Evolutionary conservation across 2,329 filamentous ascomycete species (phyloP), one percentile per base, ranked within the genome.

Genomic region (Juglanconis oblonga): DNA sequence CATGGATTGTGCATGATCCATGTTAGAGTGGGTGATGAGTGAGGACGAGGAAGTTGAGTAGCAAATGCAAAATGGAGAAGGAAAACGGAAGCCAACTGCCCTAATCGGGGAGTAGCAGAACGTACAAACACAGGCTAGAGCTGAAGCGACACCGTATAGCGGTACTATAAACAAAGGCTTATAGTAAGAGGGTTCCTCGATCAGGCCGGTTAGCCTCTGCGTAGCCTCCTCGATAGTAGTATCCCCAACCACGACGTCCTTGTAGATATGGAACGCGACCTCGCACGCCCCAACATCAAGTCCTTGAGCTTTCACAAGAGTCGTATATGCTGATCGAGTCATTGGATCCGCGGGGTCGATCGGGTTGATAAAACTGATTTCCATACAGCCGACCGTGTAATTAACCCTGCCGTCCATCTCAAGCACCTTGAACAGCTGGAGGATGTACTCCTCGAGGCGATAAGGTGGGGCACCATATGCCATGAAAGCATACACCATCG

Each of bases 241-340:
- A 11, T 44, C 36, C 13, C 56, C 56, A 9, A 56, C 52, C 4
- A 64, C 55, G 14, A 64, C 62, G 33, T 48, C 42, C 38, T 59
- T 64, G 57, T 62, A 64, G n/a, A 62, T 40, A 10, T 56, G 62
- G 45, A 64, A 64, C 6, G 58, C 33, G 7, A 47, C 44, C 48
- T 64, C 62, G 52, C 62, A 64, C 1, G 58, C 58, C 13, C 62
- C 62, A 45, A 64, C 55, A n/a, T 64, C 62, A 11, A 64, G 62
- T 3, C 62, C 62, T n/a, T 61, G 55, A 1, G 62, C 62, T 31
- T 64, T 64, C 42, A 64, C 62, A 5, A 64, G 35, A 6, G 62
- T 64, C 7, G 62, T 64, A 32, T 64, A 64, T 0, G 59, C 62
- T 32, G 57, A 52, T 32, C 59, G 42, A 4, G 52, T 62, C 51